Evolutionary conservation across 371 early-diverging fungal species (phyloP).

Genomic region (Saksenaea vasiformis): DNA sequence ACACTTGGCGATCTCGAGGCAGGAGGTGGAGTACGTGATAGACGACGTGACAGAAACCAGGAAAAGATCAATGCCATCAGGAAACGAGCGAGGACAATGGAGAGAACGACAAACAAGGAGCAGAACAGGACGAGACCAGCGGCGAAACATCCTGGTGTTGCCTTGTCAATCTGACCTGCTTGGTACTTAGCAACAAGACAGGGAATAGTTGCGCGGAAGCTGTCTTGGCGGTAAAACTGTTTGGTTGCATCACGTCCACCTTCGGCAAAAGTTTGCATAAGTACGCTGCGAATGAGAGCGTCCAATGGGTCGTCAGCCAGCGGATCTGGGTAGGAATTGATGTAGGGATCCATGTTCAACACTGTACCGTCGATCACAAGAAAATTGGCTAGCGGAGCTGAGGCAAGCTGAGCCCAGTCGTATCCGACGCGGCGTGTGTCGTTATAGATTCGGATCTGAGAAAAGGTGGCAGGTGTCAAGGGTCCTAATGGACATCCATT

Average conservation of each 20-base stretch:
- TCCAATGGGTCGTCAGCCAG: constrained; percentile 54
- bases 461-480: constrained; percentile 15
- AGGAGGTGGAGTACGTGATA: constrained; percentile 51
- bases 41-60: constrained; percentile 77
- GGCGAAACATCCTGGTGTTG: constrained; percentile 86
- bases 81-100: constrained; percentile 75
- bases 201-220: constrained; percentile 48
- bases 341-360: constrained; percentile 64
- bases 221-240: constrained; percentile 55
- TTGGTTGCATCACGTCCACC: constrained; percentile 71
- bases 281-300: constrained; percentile 49
- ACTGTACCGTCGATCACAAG: constrained; percentile 73
- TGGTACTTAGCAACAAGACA: constrained; percentile 67
- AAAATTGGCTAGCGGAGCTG: constrained; percentile 37
- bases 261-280: constrained; percentile 26
- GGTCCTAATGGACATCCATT: constrained; percentile 24
- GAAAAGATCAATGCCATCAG: constrained; percentile 84
- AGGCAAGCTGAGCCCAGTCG: constrained; percentile 62
- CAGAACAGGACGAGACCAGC: constrained; percentile 73
- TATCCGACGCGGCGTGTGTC: constrained; percentile 56
- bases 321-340: constrained; percentile 35
- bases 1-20: constrained; percentile 1
- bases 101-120: constrained; percentile 66
- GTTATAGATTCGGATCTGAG: constrained; percentile 21
- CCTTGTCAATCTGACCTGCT: constrained; percentile 80